Percentiles rank a stretch among this genome's conserved stretches.
Evolutionary conservation across 441 rosid genomes (phyloP).

Genomic region (Kokia cookei): DNA sequence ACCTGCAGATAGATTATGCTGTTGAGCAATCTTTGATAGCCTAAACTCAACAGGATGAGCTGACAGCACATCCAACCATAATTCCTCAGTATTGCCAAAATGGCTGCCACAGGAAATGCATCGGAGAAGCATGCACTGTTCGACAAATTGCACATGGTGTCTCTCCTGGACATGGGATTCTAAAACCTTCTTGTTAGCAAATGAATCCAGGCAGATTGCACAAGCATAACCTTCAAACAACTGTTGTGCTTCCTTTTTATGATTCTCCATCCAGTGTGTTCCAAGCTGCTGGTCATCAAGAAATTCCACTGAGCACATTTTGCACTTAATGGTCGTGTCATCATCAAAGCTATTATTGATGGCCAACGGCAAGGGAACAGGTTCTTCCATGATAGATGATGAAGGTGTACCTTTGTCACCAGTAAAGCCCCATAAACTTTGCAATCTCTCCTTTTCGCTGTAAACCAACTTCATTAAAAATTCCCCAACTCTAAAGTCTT

Average conservation of each 20-base stretch:
- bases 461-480: slow-evolving; percentile 67
- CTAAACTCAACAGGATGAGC: slow-evolving; percentile 61
- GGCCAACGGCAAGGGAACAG: slow-evolving; percentile 35
- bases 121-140: slow-evolving; percentile 93
- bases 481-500: slow-evolving; percentile 56
- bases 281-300: slow-evolving; percentile 51
- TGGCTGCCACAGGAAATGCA: slow-evolving; percentile 90
- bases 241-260: slow-evolving; percentile 79
- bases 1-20: slow-evolving; percentile 14
- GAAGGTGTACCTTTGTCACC: slow-evolving; percentile 33
- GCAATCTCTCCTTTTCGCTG: slow-evolving; percentile 73
- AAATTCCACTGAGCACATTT: slow-evolving; percentile 55
- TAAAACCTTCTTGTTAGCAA: slow-evolving; percentile 63
- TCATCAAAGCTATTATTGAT: slow-evolving; percentile 31
- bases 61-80: slow-evolving; percentile 76
- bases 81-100: slow-evolving; percentile 81
- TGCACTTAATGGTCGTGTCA: slow-evolving; percentile 50
- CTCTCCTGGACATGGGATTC: slow-evolving; percentile 92
- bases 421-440: slow-evolving; percentile 67
- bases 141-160: slow-evolving; percentile 84
- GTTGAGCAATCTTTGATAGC: slow-evolving; percentile 36
- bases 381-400: slow-evolving; percentile 35
- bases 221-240: slow-evolving; percentile 83
- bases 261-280: slow-evolving; percentile 65
- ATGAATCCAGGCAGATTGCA: slow-evolving; percentile 94